Conservation (phyloP, 2,329 filamentous ascomycete genomes). For the Xylariaceae sp. region DNA sequence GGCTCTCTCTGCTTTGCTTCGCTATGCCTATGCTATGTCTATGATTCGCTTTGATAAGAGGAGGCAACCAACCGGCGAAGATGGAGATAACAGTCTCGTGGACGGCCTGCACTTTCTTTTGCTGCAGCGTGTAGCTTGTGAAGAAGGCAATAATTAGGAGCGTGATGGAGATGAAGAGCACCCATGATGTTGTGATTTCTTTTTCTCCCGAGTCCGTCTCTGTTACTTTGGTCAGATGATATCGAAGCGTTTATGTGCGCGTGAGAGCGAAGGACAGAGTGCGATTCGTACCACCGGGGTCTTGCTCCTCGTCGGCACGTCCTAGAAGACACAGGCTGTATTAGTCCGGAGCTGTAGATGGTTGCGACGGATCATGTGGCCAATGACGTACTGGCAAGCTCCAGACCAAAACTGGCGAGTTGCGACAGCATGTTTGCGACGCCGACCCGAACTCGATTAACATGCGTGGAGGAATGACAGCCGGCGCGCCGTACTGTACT, state of each 20-base stretch:
- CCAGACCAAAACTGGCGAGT: conserved; percentile 36
- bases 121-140: conserved; percentile 93
- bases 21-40: neutral
- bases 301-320: conserved; percentile 44
- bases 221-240: conserved; percentile 34
- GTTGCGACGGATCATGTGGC: conserved; percentile 3
- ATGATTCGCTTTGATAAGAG: neutral
- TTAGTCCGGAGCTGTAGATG: conserved; percentile 5
- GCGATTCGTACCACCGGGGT: conserved; percentile 42
- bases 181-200: conserved; percentile 95
- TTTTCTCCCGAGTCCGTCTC: conserved; percentile 80
- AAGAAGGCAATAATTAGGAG: conserved; percentile 93
- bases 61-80: conserved; percentile 66
- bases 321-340: conserved; percentile 29
- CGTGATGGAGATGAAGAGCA: conserved; percentile 92
- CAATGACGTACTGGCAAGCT: conserved; percentile 38
- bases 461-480: conserved; percentile 18
- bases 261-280: conserved; percentile 13
- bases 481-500: conserved; percentile 15
- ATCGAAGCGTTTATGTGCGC: neutral
- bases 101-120: conserved; percentile 93
- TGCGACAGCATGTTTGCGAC: conserved; percentile 36
- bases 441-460: conserved; percentile 13
- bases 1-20: conserved; percentile 6
- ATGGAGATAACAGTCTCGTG: conserved; percentile 98